Percentiles rank a stretch among this genome's conserved stretches.
phyloP scores from a whole-genome alignment of 768 basidiomycete genomes.

The Boletus rubescentipes region DNA sequence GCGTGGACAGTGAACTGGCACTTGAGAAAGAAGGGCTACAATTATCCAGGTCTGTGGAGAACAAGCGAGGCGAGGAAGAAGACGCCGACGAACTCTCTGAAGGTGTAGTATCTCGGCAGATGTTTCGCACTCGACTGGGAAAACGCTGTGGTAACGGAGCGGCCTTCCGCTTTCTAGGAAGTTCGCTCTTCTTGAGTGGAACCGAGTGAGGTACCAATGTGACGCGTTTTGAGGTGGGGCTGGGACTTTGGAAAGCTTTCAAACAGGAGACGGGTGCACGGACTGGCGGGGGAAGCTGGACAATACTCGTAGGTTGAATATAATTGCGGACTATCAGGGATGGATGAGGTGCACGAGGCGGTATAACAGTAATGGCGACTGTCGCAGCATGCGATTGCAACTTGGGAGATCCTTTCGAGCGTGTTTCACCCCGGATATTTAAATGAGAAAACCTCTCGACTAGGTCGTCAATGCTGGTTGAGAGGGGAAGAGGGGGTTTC shows the following conservation, averaged over 20 bases:
- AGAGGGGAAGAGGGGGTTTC: background rate
- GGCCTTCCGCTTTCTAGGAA: background rate
- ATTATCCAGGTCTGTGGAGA: background rate
- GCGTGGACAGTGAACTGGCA: background rate
- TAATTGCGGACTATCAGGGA: slow-evolving; percentile 1
- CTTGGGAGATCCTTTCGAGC: background rate
- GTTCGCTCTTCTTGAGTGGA: background rate
- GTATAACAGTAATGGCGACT: slow-evolving; percentile 16
- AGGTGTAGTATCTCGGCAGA: background rate
- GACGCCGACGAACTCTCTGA: slow-evolving; percentile 12
- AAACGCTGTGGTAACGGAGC: slow-evolving; percentile 7
- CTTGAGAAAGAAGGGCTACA: slow-evolving; percentile 3
- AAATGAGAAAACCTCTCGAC: slow-evolving; percentile 15
- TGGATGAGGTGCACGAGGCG: slow-evolving; percentile 18
- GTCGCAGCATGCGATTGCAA: slow-evolving; percentile 12
- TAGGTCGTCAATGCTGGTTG: slow-evolving; percentile 3
- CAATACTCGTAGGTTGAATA: background rate
- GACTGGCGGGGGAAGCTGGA: background rate
- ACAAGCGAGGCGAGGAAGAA: slow-evolving; percentile 1
- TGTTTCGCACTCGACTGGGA: background rate
- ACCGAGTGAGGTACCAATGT: slow-evolving; percentile 9
- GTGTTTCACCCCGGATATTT: slow-evolving; percentile 13
- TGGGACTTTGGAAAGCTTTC: slow-evolving; percentile 2
- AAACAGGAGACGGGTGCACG: background rate
- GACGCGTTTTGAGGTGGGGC: background rate